Evolutionary conservation across 148 eudicot species (phyloP), one percentile per base, ranked within the genome.

Genomic region (Fagopyrum esculentum): DNA sequence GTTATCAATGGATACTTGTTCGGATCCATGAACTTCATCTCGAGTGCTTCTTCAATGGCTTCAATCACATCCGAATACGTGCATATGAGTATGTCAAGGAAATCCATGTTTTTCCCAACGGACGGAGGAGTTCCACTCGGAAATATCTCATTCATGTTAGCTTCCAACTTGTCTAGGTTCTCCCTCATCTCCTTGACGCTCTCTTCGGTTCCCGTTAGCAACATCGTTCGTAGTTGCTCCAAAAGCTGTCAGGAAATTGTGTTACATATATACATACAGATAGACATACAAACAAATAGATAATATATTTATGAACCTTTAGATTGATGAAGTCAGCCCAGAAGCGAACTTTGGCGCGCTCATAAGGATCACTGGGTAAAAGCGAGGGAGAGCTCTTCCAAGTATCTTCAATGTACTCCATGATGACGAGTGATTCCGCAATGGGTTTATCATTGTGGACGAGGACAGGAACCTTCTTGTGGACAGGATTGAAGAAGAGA

Each of bases 331-430:
- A 86, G 72, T 73, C 78, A 2, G 77, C 82, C 91, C 93, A 89
- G 72, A 89, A 89, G 54, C 86, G 85, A 26, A 77, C 83, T 72
- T 76, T 74, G 70, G 89, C 86, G 55, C 84, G 75, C 10, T 70
- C 80, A 73, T 85, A 79, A 51, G 92, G 84, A 73, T 90, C 83
- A 72, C 78, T 45, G 12, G 90, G 92, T 5, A 88, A 76, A n/a
- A 88, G 81, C 17, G 77, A 83, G 26, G 75, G 85, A 9, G 76
- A 48, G 5, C 51, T 72, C 9, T 80, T 83, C 86, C 86, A 86
- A 1, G 66, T 73, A 5, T 90, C 87, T 3, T 90, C 86, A 0
- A 90, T 82, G 64, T 84, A 88, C 63, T 88, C 91, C 5, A 88
- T 72, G 49, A 90, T 90, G 55, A 86, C 81, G 17, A 80, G 9